Conservation (phyloP, 805 yeast genomes). For the Candida golubevii region DNA sequence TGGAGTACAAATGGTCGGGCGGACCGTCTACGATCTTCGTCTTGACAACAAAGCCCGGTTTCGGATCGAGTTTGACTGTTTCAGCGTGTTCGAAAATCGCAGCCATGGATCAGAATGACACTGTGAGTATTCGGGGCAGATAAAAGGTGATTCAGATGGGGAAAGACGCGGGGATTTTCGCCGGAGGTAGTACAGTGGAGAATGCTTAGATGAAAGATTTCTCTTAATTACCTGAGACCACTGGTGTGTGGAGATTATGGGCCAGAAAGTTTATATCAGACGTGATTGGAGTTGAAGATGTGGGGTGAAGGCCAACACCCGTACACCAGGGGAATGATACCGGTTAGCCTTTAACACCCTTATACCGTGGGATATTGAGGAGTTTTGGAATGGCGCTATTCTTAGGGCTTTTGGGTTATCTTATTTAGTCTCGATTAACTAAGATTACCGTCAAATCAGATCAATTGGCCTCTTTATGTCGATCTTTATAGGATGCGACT, state of each 20-base stretch:
- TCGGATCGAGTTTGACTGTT: conserved; percentile 38
- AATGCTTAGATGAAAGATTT: too few species aligned
- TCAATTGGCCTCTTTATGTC: too few species aligned
- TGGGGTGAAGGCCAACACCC: neutral
- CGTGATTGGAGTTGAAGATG: neutral
- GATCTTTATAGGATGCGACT: too few species aligned
- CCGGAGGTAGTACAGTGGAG: too few species aligned
- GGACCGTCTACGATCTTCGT: conserved; percentile 43
- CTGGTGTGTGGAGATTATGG: neutral
- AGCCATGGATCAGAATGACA: conserved; percentile 8
- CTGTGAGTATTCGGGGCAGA: neutral
- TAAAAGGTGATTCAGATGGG: neutral
- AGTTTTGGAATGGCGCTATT: too few species aligned
- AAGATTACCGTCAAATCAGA: too few species aligned
- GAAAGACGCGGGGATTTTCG: neutral
- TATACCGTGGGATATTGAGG: too few species aligned
- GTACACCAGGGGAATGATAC: neutral
- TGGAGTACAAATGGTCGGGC: conserved; percentile 29
- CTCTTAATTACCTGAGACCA: too few species aligned
- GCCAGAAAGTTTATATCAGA: neutral
- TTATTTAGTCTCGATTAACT: too few species aligned
- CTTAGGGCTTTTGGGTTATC: too few species aligned
- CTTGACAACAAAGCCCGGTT: conserved; percentile 72
- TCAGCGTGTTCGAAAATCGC: conserved; percentile 14
- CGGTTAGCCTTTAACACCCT: too few species aligned